A percentile compares a stretch with the other conserved stretches of the same genome.
Evolutionary conservation across 192 early-diverging fungal genomes (phyloP).

Genomic region (Podila epicladia): DNA sequence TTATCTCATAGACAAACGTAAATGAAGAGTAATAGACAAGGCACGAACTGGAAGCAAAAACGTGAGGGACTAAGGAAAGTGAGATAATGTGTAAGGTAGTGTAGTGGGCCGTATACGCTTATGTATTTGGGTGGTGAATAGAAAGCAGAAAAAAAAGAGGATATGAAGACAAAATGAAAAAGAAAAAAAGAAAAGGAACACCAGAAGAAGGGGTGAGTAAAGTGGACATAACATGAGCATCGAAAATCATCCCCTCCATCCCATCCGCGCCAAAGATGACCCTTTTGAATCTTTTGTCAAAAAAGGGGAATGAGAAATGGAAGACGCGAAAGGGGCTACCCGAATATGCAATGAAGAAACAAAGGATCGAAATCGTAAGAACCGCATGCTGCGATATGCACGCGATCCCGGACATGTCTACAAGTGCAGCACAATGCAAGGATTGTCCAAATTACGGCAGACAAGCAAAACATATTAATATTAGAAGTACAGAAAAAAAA

Average conservation of each 20-base stretch:
- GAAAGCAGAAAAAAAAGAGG: not conserved
- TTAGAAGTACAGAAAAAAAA: not conserved
- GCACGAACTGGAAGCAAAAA: not conserved
- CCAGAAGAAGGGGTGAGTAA: conserved; percentile 5
- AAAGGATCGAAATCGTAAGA: too few relatives aligned
- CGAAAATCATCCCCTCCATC: not conserved
- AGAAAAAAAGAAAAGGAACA: conserved; percentile 2
- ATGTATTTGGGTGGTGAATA: too few relatives aligned
- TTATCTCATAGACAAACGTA: not conserved
- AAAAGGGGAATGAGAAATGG: too few relatives aligned
- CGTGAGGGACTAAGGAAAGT: not conserved
- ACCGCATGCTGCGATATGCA: too few relatives aligned
- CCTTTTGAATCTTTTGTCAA: not conserved
- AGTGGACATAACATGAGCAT: conserved; percentile 1
- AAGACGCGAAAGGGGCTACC: too few relatives aligned
- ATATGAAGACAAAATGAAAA: not conserved
- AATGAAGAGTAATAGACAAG: not conserved
- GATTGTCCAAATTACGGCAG: too few relatives aligned
- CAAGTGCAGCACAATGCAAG: too few relatives aligned
- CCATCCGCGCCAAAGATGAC: not conserved
- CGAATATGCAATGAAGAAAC: too few relatives aligned
- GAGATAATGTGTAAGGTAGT: not conserved
- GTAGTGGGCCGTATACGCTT: not conserved
- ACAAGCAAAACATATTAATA: too few relatives aligned
- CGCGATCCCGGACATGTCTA: too few relatives aligned